These are phyloP conservation scores for Plasmodium vivax DNA, from an alignment of 169 alveolate species.

Conservation along the genomic window DNA sequence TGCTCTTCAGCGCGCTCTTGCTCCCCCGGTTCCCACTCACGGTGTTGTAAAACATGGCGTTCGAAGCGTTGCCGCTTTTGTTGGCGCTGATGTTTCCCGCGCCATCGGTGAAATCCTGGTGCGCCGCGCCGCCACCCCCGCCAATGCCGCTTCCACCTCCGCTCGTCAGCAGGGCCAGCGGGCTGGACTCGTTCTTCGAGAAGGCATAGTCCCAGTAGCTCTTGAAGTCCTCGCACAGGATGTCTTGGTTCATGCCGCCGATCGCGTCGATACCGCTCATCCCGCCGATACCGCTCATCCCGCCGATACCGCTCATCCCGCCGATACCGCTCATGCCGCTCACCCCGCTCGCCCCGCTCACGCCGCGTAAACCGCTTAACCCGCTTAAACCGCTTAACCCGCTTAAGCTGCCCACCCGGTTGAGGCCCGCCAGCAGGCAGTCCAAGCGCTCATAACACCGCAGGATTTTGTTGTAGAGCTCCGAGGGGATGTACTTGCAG, in stretches of 20 bases:
- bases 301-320: background rate
- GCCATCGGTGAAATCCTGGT: constrained; percentile 5
- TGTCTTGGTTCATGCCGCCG: background rate
- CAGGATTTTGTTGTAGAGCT: constrained; percentile 44
- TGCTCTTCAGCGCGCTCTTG: background rate
- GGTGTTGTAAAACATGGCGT: constrained; percentile 1
- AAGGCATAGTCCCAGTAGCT: constrained; percentile 47
- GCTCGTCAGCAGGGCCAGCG: background rate
- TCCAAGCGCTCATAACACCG: constrained; percentile 66
- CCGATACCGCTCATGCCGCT: too few species aligned
- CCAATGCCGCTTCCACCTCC: background rate
- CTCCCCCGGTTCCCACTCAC: background rate
- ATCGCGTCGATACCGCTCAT: background rate
- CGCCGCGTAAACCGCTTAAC: too few species aligned
- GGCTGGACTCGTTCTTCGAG: background rate
- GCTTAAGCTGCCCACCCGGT: background rate
- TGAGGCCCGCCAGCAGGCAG: background rate
- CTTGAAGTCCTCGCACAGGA: constrained; percentile 45
- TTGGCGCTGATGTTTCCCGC: background rate
- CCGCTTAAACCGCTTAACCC: background rate
- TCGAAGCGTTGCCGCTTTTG: background rate
- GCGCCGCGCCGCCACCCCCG: background rate
- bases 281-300: background rate
- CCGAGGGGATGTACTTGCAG: constrained; percentile 28
- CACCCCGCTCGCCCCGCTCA: too few species aligned